Evolutionary conservation across 805 yeast genomes (phyloP), one percentile per base, ranked within the genome.

Genomic region (Helenozyma baotianmanensis): DNA sequence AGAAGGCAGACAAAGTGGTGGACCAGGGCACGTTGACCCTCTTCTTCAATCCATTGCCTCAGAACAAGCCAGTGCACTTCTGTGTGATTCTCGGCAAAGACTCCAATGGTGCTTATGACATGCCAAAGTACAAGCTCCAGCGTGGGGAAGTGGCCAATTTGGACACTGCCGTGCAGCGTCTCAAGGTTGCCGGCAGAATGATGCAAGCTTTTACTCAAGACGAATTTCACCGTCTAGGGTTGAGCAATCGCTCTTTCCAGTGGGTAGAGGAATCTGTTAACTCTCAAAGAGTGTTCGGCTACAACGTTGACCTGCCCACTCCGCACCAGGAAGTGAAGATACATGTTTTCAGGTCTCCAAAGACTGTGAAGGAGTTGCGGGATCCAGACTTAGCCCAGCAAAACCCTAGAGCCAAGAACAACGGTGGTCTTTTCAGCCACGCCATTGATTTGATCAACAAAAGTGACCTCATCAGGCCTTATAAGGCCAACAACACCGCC

Each of bases 141-240:
- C 55, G 66, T 21, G 70, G 70, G 1, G 92, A 84, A 43, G 81
- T 80, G 2, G 79, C 84, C 40, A 75, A 68, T 10, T 46, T 89
- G 14, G 78, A 78, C n/a, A 54, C 79, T 4, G 96, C 96, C 1
- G 62, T 83, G 13, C 67, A 64, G 43, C 86, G 86, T 53, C 54
- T 90, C 43, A 75, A 92, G 47, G 75, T 87, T 39, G 96, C 85
- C 3, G 95, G 83, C 4, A 70, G 95, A 46, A 57, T 89, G 57
- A 85, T 86, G 95, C 90, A 86, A 48, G 94, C 96, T 1, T 88
- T 74, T 56, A 89, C 97, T 0, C 79, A 78, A 47, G 97, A 89
- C 46, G 96, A 88, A 52, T 86, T 90, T 95, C 56, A 77, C 33
- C 63, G 80, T 24, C 72, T 76, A 28, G 89, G 92, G 0, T 74